Conservation (phyloP, 306 rosid genomes). For the Morella rubra region DNA sequence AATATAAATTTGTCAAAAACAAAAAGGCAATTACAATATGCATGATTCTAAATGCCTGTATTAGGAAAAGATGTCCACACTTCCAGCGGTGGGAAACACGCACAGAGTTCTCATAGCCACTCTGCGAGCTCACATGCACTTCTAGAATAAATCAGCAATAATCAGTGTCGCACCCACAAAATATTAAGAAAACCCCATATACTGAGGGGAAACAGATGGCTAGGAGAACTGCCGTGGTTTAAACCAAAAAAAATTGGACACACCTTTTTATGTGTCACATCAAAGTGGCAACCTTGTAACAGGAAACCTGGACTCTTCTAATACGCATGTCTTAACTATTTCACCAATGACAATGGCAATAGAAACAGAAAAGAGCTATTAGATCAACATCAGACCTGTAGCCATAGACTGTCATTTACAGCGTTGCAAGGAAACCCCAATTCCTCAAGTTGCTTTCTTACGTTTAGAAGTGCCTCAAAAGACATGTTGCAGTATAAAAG, state of each 20-base stretch:
- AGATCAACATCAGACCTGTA: conserved; percentile 63
- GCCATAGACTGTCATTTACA: conserved; percentile 95
- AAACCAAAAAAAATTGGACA: not conserved
- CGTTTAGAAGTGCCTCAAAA: conserved; percentile 87
- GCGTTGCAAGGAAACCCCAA: conserved; percentile 97
- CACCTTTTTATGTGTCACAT: not conserved
- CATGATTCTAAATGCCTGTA: not conserved
- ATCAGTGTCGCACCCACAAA: conserved; percentile 3
- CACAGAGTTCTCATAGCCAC: not conserved
- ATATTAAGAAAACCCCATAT: not conserved
- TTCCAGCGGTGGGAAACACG: not conserved
- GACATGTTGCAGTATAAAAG: conserved; percentile 93
- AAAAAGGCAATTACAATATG: not conserved
- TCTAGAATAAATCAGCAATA: not conserved
- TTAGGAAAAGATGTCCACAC: not conserved
- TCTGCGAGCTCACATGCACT: not conserved
- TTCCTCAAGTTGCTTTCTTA: conserved; percentile 92
- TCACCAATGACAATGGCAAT: not conserved
- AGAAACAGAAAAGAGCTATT: conserved; percentile 6
- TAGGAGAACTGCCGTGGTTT: conserved; percentile 3
- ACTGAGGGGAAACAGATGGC: not conserved
- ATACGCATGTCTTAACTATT: conserved; percentile 1
- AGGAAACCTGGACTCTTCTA: not conserved
- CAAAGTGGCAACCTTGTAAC: not conserved
- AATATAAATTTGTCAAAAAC: conserved; percentile 25